phyloP scores from a whole-genome alignment of 495 filamentous ascomycete genomes.

The Hyaloscypha variabilis region DNA sequence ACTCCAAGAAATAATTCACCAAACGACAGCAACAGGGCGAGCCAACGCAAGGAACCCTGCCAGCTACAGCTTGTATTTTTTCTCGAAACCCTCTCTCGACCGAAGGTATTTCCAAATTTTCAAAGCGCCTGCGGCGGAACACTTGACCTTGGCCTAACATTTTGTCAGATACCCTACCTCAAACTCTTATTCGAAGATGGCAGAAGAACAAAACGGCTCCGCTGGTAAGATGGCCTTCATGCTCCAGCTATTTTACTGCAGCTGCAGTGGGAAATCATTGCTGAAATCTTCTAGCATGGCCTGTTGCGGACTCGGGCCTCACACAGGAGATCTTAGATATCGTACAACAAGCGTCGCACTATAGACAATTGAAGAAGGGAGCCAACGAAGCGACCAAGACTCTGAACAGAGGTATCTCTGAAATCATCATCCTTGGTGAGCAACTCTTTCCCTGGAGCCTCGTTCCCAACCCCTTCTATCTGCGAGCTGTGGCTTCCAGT shows the following conservation, averaged over 20 bases:
- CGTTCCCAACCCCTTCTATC: background rate
- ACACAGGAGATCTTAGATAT: conserved; percentile 77
- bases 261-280: background rate
- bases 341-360: conserved; percentile 83
- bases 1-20: background rate
- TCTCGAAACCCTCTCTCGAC: conserved; percentile 4
- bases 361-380: conserved; percentile 88
- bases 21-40: conserved; percentile 47
- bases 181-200: conserved; percentile 40
- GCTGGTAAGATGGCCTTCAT: conserved; percentile 36
- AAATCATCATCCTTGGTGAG: conserved; percentile 72
- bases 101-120: conserved; percentile 11
- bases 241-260: background rate
- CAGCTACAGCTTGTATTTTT: conserved; percentile 4
- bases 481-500: too few species aligned
- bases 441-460: background rate
- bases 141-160: conserved; percentile 17
- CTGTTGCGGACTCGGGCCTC: conserved; percentile 81
- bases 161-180: conserved; percentile 4
- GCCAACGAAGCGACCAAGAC: conserved; percentile 82
- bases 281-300: conserved; percentile 69
- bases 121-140: conserved; percentile 16
- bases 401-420: conserved; percentile 83
- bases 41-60: conserved; percentile 67
- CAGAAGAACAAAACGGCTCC: conserved; percentile 48